Percentiles rank a stretch among this genome's conserved stretches.
These are phyloP conservation scores for Ganoderma lingzhi DNA, from an alignment of 1,284 basidiomycete species.

Conservation along the genomic window DNA sequence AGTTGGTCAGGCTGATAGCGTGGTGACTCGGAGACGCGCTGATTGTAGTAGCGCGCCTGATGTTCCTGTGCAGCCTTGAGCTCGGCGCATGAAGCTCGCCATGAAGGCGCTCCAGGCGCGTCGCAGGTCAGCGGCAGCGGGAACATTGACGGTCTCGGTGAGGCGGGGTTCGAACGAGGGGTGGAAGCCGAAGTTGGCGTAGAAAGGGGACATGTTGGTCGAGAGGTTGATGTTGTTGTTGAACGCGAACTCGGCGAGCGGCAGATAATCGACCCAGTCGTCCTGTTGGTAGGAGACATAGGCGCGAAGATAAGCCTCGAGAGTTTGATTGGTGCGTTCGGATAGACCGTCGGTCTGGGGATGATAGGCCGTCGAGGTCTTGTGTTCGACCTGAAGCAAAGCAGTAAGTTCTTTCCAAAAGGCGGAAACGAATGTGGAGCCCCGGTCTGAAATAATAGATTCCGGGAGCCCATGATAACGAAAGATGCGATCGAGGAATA, in stretches of 20 bases:
- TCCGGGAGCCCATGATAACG: conserved; percentile 47
- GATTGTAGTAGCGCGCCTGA: conserved; percentile 38
- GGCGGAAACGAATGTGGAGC: conserved; percentile 49
- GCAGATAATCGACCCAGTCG: too few relatives aligned
- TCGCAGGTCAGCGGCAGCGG: conserved; percentile 23
- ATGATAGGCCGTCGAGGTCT: too few relatives aligned
- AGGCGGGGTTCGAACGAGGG: conserved; percentile 38
- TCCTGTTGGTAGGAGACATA: too few relatives aligned
- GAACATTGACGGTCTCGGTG: conserved; percentile 29
- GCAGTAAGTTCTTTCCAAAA: too few relatives aligned
- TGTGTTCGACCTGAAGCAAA: too few relatives aligned
- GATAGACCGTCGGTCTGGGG: too few relatives aligned
- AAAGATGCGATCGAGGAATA: too few relatives aligned
- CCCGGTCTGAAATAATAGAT: conserved; percentile 51
- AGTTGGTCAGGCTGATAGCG: conserved; percentile 40
- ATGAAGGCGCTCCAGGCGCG: conserved; percentile 34
- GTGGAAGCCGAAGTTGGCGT: conserved; percentile 47
- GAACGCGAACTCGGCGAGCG: too few relatives aligned
- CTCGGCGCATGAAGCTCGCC: conserved; percentile 40
- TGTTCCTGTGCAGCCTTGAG: conserved; percentile 39
- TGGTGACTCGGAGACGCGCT: conserved; percentile 36
- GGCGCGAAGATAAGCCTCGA: too few relatives aligned
- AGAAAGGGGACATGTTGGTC: too few relatives aligned
- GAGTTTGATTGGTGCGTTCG: too few relatives aligned
- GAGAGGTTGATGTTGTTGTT: too few relatives aligned